phyloP scores from a whole-genome alignment of 1,284 basidiomycete species.

The Trichosporon ovoides region DNA sequence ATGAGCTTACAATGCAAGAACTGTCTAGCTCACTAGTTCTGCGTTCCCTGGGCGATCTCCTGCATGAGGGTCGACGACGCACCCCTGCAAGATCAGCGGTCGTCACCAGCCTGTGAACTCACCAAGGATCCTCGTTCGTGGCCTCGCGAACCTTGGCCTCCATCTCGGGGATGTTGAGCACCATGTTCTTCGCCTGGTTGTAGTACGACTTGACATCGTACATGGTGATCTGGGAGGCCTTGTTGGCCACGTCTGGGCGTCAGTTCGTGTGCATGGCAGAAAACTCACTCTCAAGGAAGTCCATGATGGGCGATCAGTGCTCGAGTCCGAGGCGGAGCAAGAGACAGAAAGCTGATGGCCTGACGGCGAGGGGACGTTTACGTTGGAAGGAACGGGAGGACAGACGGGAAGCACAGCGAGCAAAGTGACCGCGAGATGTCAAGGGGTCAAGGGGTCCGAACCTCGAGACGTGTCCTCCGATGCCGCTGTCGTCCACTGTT shows the following conservation, averaged over 20 bases:
- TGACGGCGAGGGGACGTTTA: not conserved
- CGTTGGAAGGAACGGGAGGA: not conserved
- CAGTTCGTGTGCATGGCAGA: not conserved
- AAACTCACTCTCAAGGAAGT: conserved; percentile 14
- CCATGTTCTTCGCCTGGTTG: conserved; percentile 67
- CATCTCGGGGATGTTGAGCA: conserved; percentile 82
- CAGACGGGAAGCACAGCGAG: not conserved
- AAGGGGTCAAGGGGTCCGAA: not conserved
- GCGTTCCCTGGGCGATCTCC: conserved; percentile 67
- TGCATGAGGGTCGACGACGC: conserved; percentile 98
- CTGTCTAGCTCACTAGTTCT: conserved; percentile 31
- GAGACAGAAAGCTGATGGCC: not conserved
- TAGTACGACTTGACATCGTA: conserved; percentile 94
- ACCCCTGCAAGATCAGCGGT: conserved; percentile 63
- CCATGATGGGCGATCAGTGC: conserved; percentile 12
- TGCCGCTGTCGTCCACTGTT: not conserved
- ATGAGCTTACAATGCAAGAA: not conserved
- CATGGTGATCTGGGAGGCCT: conserved; percentile 53
- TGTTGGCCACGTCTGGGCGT: conserved; percentile 43
- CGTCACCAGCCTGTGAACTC: too few species aligned
- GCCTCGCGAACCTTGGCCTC: conserved; percentile 96
- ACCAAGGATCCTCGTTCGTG: conserved; percentile 98
- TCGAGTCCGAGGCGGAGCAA: not conserved
- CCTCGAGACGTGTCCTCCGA: conserved; percentile 4
- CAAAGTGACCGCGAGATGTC: conserved; percentile 1